Evolutionary conservation across 2,329 filamentous ascomycete species (phyloP), one percentile per base, ranked within the genome.

Genomic region (Fusarium sp.): DNA sequence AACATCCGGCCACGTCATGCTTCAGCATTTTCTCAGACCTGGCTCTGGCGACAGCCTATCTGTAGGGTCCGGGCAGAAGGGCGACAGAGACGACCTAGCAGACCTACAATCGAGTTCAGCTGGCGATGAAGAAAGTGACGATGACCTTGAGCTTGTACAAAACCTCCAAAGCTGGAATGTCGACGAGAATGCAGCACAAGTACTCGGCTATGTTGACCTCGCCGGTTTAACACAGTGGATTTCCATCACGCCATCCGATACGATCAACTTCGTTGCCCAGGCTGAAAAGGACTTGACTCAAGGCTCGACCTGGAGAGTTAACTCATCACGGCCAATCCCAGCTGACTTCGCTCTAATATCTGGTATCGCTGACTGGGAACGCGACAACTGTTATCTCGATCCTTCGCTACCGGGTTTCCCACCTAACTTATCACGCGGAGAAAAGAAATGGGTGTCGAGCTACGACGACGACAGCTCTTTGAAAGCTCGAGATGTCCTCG

Each of bases 11-110:
- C 57, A 60, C 16, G 34, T n/a, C 0, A 46, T 60, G 40, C 48
- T 60, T 7, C 16, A 39, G 23, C 39, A 60, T 4, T 60, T 53
- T 10, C 34, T 60, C 30, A n/a, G 31, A 52, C 18, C 48, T 51
- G 6, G n/a, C n/a, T 39, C 15, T 8, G 34, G 10, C 48, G 23
- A 27, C 15, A 39, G 48, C 31, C 31, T 37, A 4, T 37, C 27
- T 39, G 48, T 9, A 51, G 3, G 15, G n/a, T 23, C 6, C 12
- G 11, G 11, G 15, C 3, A 9, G n/a, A n/a, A n/a, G n/a, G n/a
- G n/a, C n/a, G n/a, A n/a, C n/a, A n/a, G n/a, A n/a, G n/a, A n/a
- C n/a, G n/a, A n/a, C n/a, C n/a, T n/a, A n/a, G n/a, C n/a, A n/a
- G n/a, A n/a, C n/a, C n/a, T n/a, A n/a, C n/a, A n/a, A n/a, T n/a